Percentiles rank a stretch among this genome's conserved stretches.
Evolutionary conservation across 2,329 filamentous ascomycete genomes (phyloP).

Genomic region (Colletotrichum shisoi): DNA sequence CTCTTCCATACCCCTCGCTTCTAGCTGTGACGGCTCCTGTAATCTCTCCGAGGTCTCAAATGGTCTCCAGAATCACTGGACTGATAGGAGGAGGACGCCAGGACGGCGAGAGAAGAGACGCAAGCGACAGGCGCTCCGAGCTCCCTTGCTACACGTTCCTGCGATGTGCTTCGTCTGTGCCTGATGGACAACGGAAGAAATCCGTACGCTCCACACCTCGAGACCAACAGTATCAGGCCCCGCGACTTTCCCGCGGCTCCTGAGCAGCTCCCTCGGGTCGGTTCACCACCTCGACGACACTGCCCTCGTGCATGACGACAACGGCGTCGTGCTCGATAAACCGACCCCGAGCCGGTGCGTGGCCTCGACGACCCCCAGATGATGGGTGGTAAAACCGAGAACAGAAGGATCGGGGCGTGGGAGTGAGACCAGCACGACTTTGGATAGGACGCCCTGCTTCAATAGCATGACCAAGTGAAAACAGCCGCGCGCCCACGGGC

Average conservation of each 20-base stretch:
- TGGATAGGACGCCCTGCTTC: conserved; percentile 46
- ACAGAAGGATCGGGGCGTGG: too few relatives aligned
- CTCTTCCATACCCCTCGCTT: too few relatives aligned
- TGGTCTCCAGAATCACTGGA: too few relatives aligned
- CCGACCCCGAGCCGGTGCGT: conserved; percentile 45
- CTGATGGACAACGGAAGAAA: background rate
- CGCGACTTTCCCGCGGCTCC: conserved; percentile 41
- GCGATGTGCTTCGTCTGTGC: too few relatives aligned
- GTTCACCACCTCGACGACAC: conserved; percentile 43
- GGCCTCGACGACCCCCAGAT: conserved; percentile 43
- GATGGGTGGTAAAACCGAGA: too few relatives aligned
- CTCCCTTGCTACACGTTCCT: too few relatives aligned
- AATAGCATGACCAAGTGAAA: conserved; percentile 48
- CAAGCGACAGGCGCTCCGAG: too few relatives aligned
- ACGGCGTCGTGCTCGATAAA: conserved; percentile 44
- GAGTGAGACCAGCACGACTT: conserved; percentile 40
- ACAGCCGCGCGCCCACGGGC: conserved; percentile 41
- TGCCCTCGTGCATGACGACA: conserved; percentile 45
- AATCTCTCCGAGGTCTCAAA: too few relatives aligned
- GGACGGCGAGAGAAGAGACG: background rate
- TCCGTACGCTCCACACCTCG: background rate
- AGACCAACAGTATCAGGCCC: conserved; percentile 16
- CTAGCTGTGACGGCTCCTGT: too few relatives aligned
- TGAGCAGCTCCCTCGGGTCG: conserved; percentile 43
- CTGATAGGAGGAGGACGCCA: too few relatives aligned